Conservation (phyloP, 106 monocot species). For the Dendrobium nobile region DNA sequence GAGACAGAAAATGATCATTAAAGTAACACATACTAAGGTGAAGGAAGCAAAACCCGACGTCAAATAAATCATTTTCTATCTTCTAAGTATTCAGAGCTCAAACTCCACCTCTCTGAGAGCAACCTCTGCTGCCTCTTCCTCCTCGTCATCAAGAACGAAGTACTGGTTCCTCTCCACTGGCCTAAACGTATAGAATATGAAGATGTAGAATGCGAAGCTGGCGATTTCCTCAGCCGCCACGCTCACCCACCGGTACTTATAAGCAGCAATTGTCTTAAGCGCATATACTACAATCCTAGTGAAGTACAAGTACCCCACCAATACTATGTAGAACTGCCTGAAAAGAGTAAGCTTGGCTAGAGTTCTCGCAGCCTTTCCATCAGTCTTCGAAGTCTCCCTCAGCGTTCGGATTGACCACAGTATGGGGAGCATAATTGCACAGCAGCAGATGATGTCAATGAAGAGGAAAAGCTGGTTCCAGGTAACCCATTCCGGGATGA, state of each 20-base stretch:
- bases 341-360: slow-evolving; percentile 85
- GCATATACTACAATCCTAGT: slow-evolving; percentile 93
- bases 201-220: slow-evolving; percentile 62
- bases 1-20: background rate
- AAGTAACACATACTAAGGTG: background rate
- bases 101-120: slow-evolving; percentile 81
- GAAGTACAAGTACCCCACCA: slow-evolving; percentile 88
- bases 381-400: slow-evolving; percentile 88
- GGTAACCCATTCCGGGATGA: slow-evolving; percentile 65
- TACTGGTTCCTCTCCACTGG: slow-evolving; percentile 90
- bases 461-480: slow-evolving; percentile 91
- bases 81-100: slow-evolving; percentile 47
- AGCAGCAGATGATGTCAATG: slow-evolving; percentile 86
- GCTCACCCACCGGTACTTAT: slow-evolving; percentile 91
- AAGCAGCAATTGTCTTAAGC: slow-evolving; percentile 59
- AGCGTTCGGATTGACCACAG: slow-evolving; percentile 82
- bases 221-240: slow-evolving; percentile 59
- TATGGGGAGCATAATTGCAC: slow-evolving; percentile 83
- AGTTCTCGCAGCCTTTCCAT: slow-evolving; percentile 88
- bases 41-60: background rate
- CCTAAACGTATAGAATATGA: slow-evolving; percentile 86
- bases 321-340: slow-evolving; percentile 79
- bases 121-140: slow-evolving; percentile 76
- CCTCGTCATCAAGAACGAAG: slow-evolving; percentile 81
- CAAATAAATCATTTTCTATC: background rate